Conservation (phyloP, 441 rosid genomes). For the Populus tomentosa region DNA sequence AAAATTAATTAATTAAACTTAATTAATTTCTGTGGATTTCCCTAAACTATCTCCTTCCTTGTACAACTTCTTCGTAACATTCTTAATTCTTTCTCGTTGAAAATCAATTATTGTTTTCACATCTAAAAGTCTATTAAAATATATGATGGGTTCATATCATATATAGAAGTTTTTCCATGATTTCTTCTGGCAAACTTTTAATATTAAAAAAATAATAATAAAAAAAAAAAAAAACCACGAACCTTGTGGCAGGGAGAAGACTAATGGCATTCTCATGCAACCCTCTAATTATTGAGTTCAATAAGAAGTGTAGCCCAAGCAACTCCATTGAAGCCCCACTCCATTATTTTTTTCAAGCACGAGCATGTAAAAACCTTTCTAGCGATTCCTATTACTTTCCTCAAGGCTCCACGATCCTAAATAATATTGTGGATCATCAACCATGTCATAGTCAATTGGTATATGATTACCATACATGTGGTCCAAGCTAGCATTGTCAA, state of each 20-base stretch:
- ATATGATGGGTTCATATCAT: no score
- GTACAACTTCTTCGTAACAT: no score
- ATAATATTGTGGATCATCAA: neutral
- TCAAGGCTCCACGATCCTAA: neutral
- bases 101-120: no score
- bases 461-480: conserved; percentile 6
- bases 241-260: neutral
- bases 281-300: neutral
- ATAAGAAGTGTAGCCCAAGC: conserved; percentile 12
- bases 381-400: conserved; percentile 21
- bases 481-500: neutral
- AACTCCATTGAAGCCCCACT: conserved; percentile 2
- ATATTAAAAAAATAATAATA: no score
- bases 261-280: conserved; percentile 1
- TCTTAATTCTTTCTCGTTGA: no score
- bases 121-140: no score
- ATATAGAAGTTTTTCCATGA: no score
- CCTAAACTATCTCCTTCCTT: no score
- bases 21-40: no score
- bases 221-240: neutral
- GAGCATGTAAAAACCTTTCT: neutral
- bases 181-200: neutral
- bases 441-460: neutral
- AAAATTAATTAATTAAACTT: no score
- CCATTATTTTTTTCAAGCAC: neutral